Evolutionary conservation across 1,139 yeast species (phyloP), one percentile per base, ranked within the genome.

Genomic region (Yamadazyma dendronema): DNA sequence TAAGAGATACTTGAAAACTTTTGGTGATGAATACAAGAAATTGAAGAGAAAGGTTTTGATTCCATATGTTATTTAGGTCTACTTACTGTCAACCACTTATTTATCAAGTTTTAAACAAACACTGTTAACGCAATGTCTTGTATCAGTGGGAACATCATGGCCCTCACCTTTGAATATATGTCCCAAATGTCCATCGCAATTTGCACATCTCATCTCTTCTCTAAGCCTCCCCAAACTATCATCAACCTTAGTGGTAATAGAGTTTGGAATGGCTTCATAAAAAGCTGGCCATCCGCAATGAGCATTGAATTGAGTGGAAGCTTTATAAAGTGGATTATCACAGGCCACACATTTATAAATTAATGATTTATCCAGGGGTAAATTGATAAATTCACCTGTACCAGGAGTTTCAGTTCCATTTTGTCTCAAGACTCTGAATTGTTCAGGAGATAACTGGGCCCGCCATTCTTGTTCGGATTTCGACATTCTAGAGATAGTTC

Each of bases 281-380:
- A 92, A 92, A 0, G 97, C 89, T 0, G 98, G 98, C 98, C 98
- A 92, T 3, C 98, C 98, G 61, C 98, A 92, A 38, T 88, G 89
- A 15, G 95, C 78, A 41, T 83, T 80, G 52, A 94, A 92, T 62
- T 92, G 92, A 11, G 96, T 76, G 31, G 73, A 69, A 25, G 96
- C 81, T 45, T 74, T 74, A 61, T 92, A 92, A 28, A 92, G 65
- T 7, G 97, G 96, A 33, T 75, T 68, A 34, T 71, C 74, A 58
- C 98, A 92, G 9, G 83, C 97, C 0, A 84, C 97, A 64, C 99
- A 92, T 39, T 69, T 68, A 57, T 88, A 92, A 4, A 75, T 66
- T 0, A 97, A 97, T 1, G 53, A 48, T 2, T 62, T 54, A 17
- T 67, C 56, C 12, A 68, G 57, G 45, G 74, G 67, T 39, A 72